Evolutionary conservation across 345 rosid species (phyloP).

Genomic region (Lepidium africanum): DNA sequence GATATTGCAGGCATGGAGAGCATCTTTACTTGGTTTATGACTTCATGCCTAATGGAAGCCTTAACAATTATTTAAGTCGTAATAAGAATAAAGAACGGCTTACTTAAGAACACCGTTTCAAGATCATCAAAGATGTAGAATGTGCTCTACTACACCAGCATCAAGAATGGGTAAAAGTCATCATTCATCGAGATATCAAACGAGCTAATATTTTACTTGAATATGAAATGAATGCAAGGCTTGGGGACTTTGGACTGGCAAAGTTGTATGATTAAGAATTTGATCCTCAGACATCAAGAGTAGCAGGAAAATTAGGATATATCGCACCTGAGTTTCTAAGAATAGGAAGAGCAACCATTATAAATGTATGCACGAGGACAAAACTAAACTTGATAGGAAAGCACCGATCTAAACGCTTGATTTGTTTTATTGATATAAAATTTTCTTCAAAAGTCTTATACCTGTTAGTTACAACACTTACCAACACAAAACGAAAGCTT

Average conservation of each 20-base stretch:
- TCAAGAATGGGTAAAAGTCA: constrained; percentile 45
- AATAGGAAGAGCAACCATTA: constrained; percentile 39
- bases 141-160: constrained; percentile 34
- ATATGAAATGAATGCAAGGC: constrained; percentile 28
- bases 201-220: constrained; percentile 36
- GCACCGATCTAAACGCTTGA: too few relatives aligned
- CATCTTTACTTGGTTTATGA: constrained; percentile 43
- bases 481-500: too few relatives aligned
- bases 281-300: constrained; percentile 32
- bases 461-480: too few relatives aligned
- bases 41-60: constrained; percentile 49
- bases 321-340: constrained; percentile 33
- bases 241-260: constrained; percentile 41
- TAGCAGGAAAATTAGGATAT: constrained; percentile 39
- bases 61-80: constrained; percentile 31
- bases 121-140: constrained; percentile 32
- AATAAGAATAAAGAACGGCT: constrained; percentile 16
- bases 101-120: constrained; percentile 36
- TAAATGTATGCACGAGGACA: too few relatives aligned
- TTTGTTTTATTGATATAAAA: too few relatives aligned
- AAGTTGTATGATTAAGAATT: constrained; percentile 33
- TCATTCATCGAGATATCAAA: constrained; percentile 42
- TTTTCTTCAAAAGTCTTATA: too few relatives aligned
- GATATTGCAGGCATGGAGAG: constrained; percentile 34
- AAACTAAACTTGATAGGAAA: too few relatives aligned